A percentile compares a stretch with the other conserved stretches of the same genome.
These are phyloP conservation scores for Colletotrichum australisinense DNA, from an alignment of 2,329 filamentous ascomycete genomes.

Conservation along the genomic window DNA sequence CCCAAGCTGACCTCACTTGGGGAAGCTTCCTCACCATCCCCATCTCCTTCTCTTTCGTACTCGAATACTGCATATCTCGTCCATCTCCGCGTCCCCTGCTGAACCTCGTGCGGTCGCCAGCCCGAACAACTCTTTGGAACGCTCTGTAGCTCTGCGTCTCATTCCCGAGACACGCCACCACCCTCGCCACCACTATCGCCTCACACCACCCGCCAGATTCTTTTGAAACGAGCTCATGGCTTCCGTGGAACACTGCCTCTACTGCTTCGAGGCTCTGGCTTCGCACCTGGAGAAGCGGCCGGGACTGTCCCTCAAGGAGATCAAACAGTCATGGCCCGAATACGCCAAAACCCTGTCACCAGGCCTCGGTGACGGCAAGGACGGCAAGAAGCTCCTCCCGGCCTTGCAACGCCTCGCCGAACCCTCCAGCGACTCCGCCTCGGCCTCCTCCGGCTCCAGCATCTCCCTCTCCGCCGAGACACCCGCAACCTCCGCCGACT, in stretches of 20 bases:
- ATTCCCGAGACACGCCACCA: slow-evolving; percentile 4
- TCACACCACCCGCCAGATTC: not conserved
- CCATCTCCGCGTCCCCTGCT: slow-evolving; percentile 7
- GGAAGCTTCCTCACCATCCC: not conserved
- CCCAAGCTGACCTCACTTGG: not conserved
- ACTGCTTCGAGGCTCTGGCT: slow-evolving; percentile 89
- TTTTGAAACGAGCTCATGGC: slow-evolving; percentile 71
- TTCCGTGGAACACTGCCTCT: slow-evolving; percentile 85
- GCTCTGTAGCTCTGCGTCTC: slow-evolving; percentile 23
- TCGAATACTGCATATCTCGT: not conserved
- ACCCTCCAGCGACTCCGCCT: slow-evolving; percentile 40
- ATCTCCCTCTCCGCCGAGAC: slow-evolving; percentile 53
- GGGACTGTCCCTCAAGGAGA: slow-evolving; percentile 73
- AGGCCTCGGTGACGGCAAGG: slow-evolving; percentile 31
- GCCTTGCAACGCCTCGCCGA: slow-evolving; percentile 55
- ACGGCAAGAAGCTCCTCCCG: slow-evolving; percentile 52
- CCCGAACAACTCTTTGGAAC: slow-evolving; percentile 2
- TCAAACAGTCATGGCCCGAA: slow-evolving; percentile 73
- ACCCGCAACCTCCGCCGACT: slow-evolving; percentile 57
- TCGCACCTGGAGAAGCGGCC: slow-evolving; percentile 79
- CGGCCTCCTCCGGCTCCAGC: slow-evolving; percentile 49
- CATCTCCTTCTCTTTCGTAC: not conserved
- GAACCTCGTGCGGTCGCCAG: slow-evolving; percentile 6
- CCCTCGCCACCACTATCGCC: not conserved
- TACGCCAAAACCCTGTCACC: slow-evolving; percentile 46